phyloP scores from a whole-genome alignment of 129 eudicot species.

The Flaveria bidentis region DNA sequence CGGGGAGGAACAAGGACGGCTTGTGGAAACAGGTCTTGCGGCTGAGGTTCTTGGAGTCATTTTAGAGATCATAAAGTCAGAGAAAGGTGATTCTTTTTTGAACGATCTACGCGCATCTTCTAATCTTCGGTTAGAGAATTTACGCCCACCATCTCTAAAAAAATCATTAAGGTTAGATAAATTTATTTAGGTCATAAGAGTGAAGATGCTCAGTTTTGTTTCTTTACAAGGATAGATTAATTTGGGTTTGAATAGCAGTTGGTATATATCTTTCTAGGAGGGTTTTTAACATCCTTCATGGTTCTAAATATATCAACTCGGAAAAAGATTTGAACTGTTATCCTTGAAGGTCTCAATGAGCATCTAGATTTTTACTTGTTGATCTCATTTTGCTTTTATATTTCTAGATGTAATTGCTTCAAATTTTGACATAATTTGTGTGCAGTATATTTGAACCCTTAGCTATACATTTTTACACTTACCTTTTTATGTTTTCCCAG shows the following conservation, averaged over 20 bases:
- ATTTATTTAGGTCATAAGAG: conserved; percentile 61
- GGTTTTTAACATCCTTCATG: conserved; percentile 25
- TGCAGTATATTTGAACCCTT: background rate
- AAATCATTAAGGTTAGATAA: conserved; percentile 65
- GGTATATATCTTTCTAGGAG: conserved; percentile 26
- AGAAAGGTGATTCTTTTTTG: conserved; percentile 64
- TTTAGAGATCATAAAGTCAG: conserved; percentile 62
- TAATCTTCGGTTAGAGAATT: conserved; percentile 50
- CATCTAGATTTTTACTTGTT: conserved; percentile 41
- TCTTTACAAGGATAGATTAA: conserved; percentile 31
- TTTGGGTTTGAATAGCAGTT: conserved; percentile 29
- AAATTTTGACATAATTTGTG: background rate
- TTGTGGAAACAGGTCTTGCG: conserved; percentile 73
- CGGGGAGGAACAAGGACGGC: conserved; percentile 86
- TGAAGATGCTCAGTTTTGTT: conserved; percentile 51
- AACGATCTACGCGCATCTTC: conserved; percentile 52
- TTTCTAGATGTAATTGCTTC: background rate
- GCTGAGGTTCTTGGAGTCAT: conserved; percentile 75
- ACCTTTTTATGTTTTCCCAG: background rate
- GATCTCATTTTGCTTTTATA: conserved; percentile 18
- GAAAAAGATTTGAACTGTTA: conserved; percentile 28
- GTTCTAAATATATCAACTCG: conserved; percentile 20
- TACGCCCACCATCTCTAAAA: conserved; percentile 57
- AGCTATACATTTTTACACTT: background rate
- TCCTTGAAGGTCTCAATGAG: conserved; percentile 40